Evolutionary conservation across 768 basidiomycete species (phyloP), one percentile per base, ranked within the genome.

Genomic region (Floccularia luteovirens): DNA sequence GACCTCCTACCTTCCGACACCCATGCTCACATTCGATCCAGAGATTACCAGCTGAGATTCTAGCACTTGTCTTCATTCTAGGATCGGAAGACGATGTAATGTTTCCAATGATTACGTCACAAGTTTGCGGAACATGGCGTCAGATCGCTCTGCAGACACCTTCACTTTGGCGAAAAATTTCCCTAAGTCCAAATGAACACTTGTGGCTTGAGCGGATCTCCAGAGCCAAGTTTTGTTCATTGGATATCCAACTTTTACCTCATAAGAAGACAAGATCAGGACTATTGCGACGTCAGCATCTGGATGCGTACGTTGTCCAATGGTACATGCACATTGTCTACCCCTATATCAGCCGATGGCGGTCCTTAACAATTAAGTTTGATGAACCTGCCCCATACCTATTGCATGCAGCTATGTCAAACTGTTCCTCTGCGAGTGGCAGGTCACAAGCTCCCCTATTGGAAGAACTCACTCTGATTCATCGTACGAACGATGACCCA

Each of bases 61-160:
- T 87, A 27, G 63, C 75, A 25, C 69, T 75, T 43, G 70, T 86
- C 36, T 85, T 88, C 53, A 52, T 74, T 17, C 58, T 79, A 11
- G 83, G 76, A 12, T 66, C 78, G 10, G 59, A 76, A 42, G 69
- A 72, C 36, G 73, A 78, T 53, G 51, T 58, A 36, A 69, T 71
- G 61, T 67, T 84, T 24, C 77, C 82, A 16, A 48, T 85, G 44
- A 58, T 62, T 31, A 66, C 83, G 36, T 85, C 84, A 5, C 83
- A 84, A 47, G 79, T 84, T 41, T 87, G 81, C 55, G 64, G 69
- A 32, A 53, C 60, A 24, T 88, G 84, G 82, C 67, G 83, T 31
- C 59, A 69, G 24, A 63, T 83, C 21, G 71, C 78, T 12, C 61
- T 82, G 21, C 71, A 67, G 34, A 77, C 79, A 4, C 80, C 75